Conservation (phyloP, 257 asterid species). For the Nicotiana obtusifolia region DNA sequence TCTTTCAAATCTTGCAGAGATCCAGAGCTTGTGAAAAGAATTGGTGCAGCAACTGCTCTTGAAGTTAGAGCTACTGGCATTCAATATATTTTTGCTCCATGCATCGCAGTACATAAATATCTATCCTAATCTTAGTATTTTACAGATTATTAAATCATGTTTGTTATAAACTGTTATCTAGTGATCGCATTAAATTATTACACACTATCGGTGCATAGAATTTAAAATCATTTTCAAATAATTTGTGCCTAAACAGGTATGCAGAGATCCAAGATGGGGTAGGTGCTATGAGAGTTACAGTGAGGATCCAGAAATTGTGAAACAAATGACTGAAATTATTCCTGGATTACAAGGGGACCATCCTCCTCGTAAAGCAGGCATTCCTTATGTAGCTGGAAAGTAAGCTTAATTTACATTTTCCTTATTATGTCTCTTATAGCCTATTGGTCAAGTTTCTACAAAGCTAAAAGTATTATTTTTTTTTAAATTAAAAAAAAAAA, state of each 20-base stretch:
- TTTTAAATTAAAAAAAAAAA: no score
- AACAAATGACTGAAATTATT: constrained; percentile 45
- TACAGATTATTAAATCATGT: no score
- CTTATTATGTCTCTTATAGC: background rate
- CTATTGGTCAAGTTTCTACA: no score
- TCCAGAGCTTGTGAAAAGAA: constrained; percentile 39
- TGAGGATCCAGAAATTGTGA: constrained; percentile 45
- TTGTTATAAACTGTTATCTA: no score
- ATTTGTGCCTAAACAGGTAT: constrained; percentile 13
- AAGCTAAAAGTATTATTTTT: no score
- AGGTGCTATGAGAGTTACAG: constrained; percentile 56
- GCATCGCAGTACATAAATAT: constrained; percentile 29
- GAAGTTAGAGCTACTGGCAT: constrained; percentile 55
- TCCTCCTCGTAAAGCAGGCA: constrained; percentile 28
- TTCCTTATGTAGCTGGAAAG: constrained; percentile 48
- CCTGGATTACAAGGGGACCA: constrained; percentile 51
- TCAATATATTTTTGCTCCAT: constrained; percentile 44
- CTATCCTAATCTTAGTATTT: background rate
- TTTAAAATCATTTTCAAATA: no score
- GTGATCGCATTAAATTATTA: no score
- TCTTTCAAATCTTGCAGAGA: constrained; percentile 23
- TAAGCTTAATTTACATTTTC: constrained; percentile 9
- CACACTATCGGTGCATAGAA: no score
- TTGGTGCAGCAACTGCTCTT: constrained; percentile 53
- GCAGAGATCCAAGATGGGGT: constrained; percentile 57